A percentile compares a stretch with the other conserved stretches of the same genome.
Evolutionary conservation across 1,284 basidiomycete genomes (phyloP).

Genomic region (Exobasidium rhododendri): DNA sequence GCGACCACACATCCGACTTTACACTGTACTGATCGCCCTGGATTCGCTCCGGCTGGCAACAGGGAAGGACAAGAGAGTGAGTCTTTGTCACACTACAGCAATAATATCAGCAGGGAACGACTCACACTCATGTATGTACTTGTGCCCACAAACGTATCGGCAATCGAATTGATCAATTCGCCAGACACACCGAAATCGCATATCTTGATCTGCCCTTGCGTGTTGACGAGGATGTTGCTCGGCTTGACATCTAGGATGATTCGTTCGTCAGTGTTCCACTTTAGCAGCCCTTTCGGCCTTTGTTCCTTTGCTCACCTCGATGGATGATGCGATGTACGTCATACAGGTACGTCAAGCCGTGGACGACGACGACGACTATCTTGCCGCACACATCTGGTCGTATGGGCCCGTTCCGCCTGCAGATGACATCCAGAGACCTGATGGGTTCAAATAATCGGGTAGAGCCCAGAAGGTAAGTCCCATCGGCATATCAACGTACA

Average conservation of each 20-base stretch:
- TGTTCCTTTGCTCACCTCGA: slow-evolving; percentile 70
- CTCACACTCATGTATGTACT: slow-evolving; percentile 96
- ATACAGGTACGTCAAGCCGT: slow-evolving; percentile 95
- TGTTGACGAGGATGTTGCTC: slow-evolving; percentile 93
- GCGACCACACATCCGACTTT: slow-evolving; percentile 96
- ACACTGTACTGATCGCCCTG: slow-evolving; percentile 96
- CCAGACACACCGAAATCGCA: slow-evolving; percentile 99
- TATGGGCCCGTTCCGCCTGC: slow-evolving; percentile 86
- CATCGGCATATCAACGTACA: too few relatives aligned
- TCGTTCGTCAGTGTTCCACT: too few relatives aligned
- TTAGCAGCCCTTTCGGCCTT: background rate
- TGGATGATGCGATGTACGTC: slow-evolving; percentile 99
- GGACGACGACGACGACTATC: slow-evolving; percentile 86
- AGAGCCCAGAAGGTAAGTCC: too few relatives aligned
- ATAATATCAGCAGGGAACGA: too few relatives aligned
- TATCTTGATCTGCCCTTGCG: slow-evolving; percentile 90
- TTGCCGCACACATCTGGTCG: slow-evolving; percentile 83
- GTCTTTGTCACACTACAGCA: too few relatives aligned
- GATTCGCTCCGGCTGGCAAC: slow-evolving; percentile 84
- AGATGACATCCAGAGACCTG: slow-evolving; percentile 80
- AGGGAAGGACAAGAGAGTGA: background rate
- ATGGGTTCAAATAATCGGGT: background rate
- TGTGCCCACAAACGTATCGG: slow-evolving; percentile 97
- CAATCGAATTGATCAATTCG: slow-evolving; percentile 96
- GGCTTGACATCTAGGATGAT: slow-evolving; percentile 86